phyloP scores from a whole-genome alignment of 352 stramenopile species.

The Phytopythium litorale region DNA sequence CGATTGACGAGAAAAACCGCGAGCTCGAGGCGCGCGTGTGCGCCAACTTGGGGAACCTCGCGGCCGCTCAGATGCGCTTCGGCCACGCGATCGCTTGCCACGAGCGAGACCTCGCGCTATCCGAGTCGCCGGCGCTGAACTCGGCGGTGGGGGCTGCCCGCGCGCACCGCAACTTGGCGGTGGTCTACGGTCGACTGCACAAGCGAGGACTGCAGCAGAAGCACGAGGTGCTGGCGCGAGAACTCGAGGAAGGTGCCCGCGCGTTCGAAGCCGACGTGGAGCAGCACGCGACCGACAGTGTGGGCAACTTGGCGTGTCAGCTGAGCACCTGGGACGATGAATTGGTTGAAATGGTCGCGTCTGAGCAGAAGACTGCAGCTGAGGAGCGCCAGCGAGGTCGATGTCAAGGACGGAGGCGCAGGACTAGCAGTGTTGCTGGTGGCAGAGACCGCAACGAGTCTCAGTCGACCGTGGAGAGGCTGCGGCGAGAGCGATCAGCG shows the following conservation, averaged over 20 bases:
- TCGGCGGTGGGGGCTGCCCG: constrained; percentile 49
- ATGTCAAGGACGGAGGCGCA: background rate
- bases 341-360: constrained; percentile 28
- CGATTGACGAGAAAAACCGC: constrained; percentile 34
- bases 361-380: background rate
- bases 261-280: constrained; percentile 53
- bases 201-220: constrained; percentile 29
- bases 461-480: background rate
- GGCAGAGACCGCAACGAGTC: background rate
- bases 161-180: constrained; percentile 65
- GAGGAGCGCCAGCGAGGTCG: background rate
- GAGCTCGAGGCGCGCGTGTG: constrained; percentile 75
- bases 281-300: constrained; percentile 28
- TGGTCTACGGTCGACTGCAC: constrained; percentile 57
- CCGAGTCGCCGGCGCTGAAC: constrained; percentile 24
- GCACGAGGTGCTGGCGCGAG: constrained; percentile 32
- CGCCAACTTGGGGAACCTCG: constrained; percentile 77
- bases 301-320: constrained; percentile 73
- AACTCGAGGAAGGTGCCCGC: constrained; percentile 17
- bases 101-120: constrained; percentile 50
- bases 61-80: constrained; percentile 42
- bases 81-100: constrained; percentile 59
- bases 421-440: background rate
- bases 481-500: background rate
- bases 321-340: constrained; percentile 29